Conservation (phyloP, 108 stramenopile species). For the Skeletonema marinoi region DNA sequence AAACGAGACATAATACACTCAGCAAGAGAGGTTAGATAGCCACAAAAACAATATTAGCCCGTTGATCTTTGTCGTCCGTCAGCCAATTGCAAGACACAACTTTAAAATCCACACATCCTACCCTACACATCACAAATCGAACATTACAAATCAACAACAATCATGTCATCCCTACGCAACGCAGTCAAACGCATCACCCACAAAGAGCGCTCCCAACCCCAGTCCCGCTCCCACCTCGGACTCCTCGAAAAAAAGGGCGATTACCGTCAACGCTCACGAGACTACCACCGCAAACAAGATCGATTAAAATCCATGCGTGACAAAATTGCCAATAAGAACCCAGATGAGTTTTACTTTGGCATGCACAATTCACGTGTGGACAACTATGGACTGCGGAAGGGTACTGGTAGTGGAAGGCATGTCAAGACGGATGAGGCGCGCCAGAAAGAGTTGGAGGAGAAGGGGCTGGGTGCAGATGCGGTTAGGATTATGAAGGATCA, state of each 20-base stretch:
- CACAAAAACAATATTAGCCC: no score
- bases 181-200: conserved; percentile 98
- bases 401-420: conserved; percentile 55
- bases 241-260: conserved; percentile 98
- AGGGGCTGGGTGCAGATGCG: conserved; percentile 60
- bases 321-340: conserved; percentile 92
- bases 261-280: conserved; percentile 91
- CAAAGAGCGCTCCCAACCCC: conserved; percentile 97
- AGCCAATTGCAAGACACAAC: neutral
- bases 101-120: neutral
- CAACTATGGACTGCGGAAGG: neutral
- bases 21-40: no score
- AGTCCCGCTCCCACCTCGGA: conserved; percentile 84
- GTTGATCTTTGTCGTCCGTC: no score
- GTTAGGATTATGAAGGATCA: conserved; percentile 94
- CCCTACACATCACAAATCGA: neutral
- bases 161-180: conserved; percentile 98
- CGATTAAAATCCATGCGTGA: conserved; percentile 68
- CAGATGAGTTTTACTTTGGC: conserved; percentile 99
- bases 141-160: conserved; percentile 7
- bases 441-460: conserved; percentile 49
- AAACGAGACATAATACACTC: no score
- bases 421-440: conserved; percentile 55
- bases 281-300: conserved; percentile 90
- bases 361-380: conserved; percentile 88